Percentiles rank a stretch among this genome's conserved stretches.
phyloP scores from a whole-genome alignment of 768 basidiomycete genomes.

The Amanita inopinata region DNA sequence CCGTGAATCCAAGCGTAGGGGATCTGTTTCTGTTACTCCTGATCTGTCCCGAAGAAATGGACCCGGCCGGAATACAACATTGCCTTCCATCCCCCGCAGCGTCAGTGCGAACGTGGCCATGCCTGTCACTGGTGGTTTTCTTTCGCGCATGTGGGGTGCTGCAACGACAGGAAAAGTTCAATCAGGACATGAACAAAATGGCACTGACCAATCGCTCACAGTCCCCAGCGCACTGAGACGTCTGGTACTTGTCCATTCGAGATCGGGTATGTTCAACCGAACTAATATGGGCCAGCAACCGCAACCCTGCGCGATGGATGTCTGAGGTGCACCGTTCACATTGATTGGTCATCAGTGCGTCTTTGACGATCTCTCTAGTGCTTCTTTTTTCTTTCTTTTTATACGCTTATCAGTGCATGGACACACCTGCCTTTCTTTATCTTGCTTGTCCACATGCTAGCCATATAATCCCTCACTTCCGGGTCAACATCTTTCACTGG shows the following conservation, averaged over 20 bases:
- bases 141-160: slow-evolving; percentile 9
- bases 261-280: slow-evolving; percentile 8
- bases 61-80: slow-evolving; percentile 1
- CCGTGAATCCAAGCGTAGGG: slow-evolving; percentile 5
- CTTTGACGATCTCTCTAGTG: slow-evolving; percentile 5
- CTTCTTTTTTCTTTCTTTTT: slow-evolving; percentile 5
- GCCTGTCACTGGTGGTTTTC: slow-evolving; percentile 3
- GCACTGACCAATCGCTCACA: slow-evolving; percentile 1
- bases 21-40: slow-evolving; percentile 3
- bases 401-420: slow-evolving; percentile 8
- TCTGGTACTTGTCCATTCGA: slow-evolving; percentile 10
- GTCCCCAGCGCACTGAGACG: slow-evolving; percentile 7
- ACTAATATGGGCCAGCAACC: neutral
- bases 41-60: neutral
- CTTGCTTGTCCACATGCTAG: slow-evolving; percentile 8
- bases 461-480: neutral
- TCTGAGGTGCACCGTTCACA: neutral
- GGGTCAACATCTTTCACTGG: neutral
- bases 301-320: slow-evolving; percentile 2
- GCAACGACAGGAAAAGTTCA: slow-evolving; percentile 4
- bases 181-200: slow-evolving; percentile 1
- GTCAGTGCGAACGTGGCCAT: slow-evolving; percentile 3
- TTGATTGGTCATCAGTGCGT: no score
- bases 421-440: slow-evolving; percentile 10
- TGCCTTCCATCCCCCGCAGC: slow-evolving; percentile 8